A percentile compares a stretch with the other conserved stretches of the same genome.
Conservation (phyloP, 1,284 basidiomycete species). For the Naganishia liquefaciens region DNA sequence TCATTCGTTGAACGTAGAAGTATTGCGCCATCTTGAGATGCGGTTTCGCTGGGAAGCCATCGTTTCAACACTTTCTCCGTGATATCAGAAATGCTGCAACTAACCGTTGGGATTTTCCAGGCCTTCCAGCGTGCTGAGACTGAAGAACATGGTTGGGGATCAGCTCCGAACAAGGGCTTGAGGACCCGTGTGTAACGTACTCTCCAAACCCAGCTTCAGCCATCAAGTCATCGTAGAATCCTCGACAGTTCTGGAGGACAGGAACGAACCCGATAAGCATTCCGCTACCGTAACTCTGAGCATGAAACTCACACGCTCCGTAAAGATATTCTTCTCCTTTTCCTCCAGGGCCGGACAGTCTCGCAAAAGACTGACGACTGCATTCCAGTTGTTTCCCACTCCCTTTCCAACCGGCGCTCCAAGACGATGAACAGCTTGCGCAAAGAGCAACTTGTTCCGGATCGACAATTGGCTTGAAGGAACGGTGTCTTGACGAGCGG, state of each 20-base stretch:
- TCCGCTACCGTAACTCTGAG: too few species aligned
- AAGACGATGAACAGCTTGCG: conserved; percentile 80
- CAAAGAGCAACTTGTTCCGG: conserved; percentile 64
- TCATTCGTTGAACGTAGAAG: conserved; percentile 67
- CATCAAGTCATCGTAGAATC: conserved; percentile 34
- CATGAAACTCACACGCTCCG: not conserved
- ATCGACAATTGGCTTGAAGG: conserved; percentile 25
- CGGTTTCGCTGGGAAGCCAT: conserved; percentile 51
- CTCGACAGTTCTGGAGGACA: conserved; percentile 18
- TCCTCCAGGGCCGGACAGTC: conserved; percentile 9
- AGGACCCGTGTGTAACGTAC: conserved; percentile 5
- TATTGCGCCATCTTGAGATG: conserved; percentile 72
- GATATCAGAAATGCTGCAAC: not conserved
- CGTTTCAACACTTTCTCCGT: not conserved
- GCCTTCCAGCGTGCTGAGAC: conserved; percentile 19
- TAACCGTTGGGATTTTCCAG: conserved; percentile 29
- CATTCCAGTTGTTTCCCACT: conserved; percentile 27
- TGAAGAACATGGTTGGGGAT: not conserved
- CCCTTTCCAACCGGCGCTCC: conserved; percentile 57
- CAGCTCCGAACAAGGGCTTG: not conserved
- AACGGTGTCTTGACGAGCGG: not conserved
- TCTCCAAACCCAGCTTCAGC: conserved; percentile 30
- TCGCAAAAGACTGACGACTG: conserved; percentile 5
- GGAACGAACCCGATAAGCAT: not conserved
- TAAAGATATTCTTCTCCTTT: conserved; percentile 22